Percentiles rank a stretch among this genome's conserved stretches.
Evolutionary conservation across 225 moss, liverwort and hornwort genomes (phyloP).

Genomic region (Antitrichia curtipendula): DNA sequence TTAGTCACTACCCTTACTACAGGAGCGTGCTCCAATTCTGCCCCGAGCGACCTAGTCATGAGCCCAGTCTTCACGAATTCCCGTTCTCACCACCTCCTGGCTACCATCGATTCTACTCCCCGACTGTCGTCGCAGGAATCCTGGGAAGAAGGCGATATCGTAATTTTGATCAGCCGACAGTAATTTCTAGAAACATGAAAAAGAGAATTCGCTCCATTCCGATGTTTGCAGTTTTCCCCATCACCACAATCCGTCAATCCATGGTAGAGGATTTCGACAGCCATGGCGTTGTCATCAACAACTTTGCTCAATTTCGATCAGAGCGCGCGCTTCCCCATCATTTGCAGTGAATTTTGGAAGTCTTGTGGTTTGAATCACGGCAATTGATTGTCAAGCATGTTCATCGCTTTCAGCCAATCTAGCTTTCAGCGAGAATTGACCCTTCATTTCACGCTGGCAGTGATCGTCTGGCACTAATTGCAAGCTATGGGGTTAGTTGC

Average conservation of each 20-base stretch:
- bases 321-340: not conserved
- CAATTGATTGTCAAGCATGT: too few relatives aligned
- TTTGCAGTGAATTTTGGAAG: not conserved
- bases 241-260: not conserved
- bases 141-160: not conserved
- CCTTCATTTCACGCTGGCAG: not conserved
- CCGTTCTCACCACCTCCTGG: not conserved
- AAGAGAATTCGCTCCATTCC: too few relatives aligned
- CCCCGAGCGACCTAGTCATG: not conserved
- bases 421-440: not conserved
- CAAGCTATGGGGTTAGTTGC: not conserved
- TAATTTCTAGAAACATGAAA: not conserved
- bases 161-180: not conserved
- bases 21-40: too few relatives aligned
- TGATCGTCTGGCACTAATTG: not conserved
- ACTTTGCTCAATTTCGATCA: not conserved
- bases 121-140: not conserved
- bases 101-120: not conserved
- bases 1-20: not conserved
- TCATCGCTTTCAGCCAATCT: too few relatives aligned
- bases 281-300: not conserved
- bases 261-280: not conserved
- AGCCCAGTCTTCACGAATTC: not conserved
- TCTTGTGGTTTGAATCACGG: not conserved
- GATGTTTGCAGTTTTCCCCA: not conserved